phyloP scores from a whole-genome alignment of 139 green algal genomes.

The Asterochloris sp. region DNA sequence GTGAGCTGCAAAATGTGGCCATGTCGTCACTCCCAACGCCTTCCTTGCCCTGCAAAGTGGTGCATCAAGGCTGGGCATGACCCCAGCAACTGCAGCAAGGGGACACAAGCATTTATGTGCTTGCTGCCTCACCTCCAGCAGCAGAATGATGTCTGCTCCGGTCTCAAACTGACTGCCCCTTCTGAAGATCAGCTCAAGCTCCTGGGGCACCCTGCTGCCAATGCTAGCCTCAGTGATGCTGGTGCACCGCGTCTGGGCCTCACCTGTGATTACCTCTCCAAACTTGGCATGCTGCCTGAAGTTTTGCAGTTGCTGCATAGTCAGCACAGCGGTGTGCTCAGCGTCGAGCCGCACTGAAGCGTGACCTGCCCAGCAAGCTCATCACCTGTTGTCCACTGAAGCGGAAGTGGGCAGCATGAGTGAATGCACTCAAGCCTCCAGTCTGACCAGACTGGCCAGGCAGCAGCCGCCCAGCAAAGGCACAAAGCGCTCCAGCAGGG shows the following conservation, averaged over 20 bases:
- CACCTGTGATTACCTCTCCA: not conserved
- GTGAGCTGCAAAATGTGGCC: not conserved
- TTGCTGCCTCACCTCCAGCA: not conserved
- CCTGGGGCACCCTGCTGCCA: not conserved
- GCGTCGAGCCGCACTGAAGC: not conserved
- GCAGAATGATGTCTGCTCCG: conserved; percentile 8
- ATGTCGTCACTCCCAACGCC: conserved; percentile 1
- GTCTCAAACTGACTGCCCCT: conserved; percentile 8
- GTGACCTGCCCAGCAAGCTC: not conserved
- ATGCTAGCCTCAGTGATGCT: not conserved
- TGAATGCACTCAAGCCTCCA: not conserved
- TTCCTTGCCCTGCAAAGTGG: not conserved
- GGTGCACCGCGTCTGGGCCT: not conserved
- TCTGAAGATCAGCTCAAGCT: conserved; percentile 17
- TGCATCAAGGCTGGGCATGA: not conserved
- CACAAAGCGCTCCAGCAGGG: conserved; percentile 7
- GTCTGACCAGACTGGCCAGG: not conserved
- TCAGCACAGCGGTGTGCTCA: not conserved
- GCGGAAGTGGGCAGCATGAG: conserved; percentile 8
- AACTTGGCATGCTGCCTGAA: conserved; percentile 8
- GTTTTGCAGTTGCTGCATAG: conserved; percentile 5
- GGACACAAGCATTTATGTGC: not conserved
- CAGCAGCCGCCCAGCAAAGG: conserved; percentile 14
- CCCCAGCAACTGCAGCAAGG: not conserved
- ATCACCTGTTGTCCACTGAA: conserved; percentile 1